Percentiles rank a stretch among this genome's conserved stretches.
phyloP scores from a whole-genome alignment of 2,329 filamentous ascomycete species.

The Akanthomyces uredinophilus region DNA sequence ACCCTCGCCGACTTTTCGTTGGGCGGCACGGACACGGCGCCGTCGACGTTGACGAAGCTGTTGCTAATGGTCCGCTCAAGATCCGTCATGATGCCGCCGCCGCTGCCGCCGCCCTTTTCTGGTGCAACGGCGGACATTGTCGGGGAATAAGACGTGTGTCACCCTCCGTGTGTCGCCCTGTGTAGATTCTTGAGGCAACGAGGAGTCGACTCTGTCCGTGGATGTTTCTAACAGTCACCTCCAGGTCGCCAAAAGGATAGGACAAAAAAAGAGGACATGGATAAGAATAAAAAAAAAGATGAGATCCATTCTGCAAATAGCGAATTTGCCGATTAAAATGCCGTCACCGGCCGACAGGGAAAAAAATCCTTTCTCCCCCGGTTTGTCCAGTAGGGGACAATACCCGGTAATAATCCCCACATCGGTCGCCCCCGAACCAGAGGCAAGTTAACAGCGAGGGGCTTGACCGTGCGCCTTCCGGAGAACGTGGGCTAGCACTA shows the following conservation, averaged over 20 bases:
- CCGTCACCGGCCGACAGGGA: background rate
- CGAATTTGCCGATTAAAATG: background rate
- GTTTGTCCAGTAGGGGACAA: background rate
- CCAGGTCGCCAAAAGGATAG: background rate
- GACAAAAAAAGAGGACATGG: background rate
- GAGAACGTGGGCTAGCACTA: background rate
- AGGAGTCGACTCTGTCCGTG: no score
- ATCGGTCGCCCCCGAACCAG: background rate
- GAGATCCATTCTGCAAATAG: background rate
- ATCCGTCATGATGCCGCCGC: background rate
- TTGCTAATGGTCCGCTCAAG: conserved; percentile 6
- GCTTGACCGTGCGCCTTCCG: background rate
- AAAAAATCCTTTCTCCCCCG: background rate
- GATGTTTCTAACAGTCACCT: no score
- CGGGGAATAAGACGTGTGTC: background rate
- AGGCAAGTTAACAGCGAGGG: background rate
- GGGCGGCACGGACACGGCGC: conserved; percentile 9
- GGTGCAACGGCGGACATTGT: background rate
- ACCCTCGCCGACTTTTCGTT: background rate
- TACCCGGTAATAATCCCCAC: background rate
- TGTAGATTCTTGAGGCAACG: no score
- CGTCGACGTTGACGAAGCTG: conserved; percentile 6
- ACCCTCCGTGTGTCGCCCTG: background rate
- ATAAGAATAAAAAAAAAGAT: background rate
- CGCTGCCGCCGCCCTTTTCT: background rate